phyloP scores from a whole-genome alignment of 306 rosid species.

The Vigna trinervia region DNA sequence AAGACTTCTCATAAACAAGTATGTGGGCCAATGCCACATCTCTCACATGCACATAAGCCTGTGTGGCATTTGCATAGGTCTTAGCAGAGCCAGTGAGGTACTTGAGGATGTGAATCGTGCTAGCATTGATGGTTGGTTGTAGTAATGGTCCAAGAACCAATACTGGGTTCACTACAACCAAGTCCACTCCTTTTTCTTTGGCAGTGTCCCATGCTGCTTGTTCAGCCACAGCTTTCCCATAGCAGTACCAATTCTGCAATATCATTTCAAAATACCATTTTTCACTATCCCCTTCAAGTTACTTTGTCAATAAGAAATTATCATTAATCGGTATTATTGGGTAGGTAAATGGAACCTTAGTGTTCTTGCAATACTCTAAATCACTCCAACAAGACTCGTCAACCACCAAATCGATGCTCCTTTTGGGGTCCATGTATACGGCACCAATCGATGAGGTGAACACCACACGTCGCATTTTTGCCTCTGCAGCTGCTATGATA shows the following conservation, averaged over 20 bases:
- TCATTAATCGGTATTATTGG: not conserved
- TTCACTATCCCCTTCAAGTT: not conserved
- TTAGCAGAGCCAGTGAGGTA: constrained; percentile 91
- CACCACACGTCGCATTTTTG: constrained; percentile 82
- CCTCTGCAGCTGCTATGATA: constrained; percentile 72
- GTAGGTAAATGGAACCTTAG: constrained; percentile 55
- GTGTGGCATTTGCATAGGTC: constrained; percentile 88
- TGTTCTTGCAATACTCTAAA: constrained; percentile 85
- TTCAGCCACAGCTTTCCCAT: constrained; percentile 94
- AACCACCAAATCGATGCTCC: constrained; percentile 71
- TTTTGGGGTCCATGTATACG: constrained; percentile 82
- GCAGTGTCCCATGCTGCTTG: constrained; percentile 84
- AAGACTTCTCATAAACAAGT: constrained; percentile 68
- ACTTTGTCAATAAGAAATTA: too few species aligned
- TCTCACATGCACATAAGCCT: constrained; percentile 82
- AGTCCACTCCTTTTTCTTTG: constrained; percentile 68
- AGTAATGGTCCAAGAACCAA: constrained; percentile 86
- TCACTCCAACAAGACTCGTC: constrained; percentile 97
- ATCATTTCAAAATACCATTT: not conserved
- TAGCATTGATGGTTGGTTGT: constrained; percentile 81
- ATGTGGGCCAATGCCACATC: constrained; percentile 93
- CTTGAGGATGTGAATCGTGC: constrained; percentile 83
- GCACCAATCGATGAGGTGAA: constrained; percentile 96
- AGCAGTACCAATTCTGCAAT: constrained; percentile 90
- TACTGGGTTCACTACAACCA: constrained; percentile 90